Base-by-base conservation (phyloP, 139 green algal species). In the Marvania coccoides region DNA sequence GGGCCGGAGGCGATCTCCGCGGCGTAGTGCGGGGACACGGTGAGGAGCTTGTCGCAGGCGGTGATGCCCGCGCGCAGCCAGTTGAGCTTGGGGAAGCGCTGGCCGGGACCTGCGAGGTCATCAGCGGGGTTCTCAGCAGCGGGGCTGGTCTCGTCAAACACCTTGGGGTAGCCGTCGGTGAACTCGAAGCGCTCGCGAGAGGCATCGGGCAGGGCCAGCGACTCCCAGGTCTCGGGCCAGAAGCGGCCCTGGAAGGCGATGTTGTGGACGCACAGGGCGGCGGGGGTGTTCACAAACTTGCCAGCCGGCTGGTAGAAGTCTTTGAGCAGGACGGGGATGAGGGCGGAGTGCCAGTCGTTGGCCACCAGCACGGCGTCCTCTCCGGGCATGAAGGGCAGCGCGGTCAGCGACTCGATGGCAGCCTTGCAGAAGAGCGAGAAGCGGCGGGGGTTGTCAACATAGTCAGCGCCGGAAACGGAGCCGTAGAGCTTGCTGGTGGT, bases 401-500 rank as follows among this genome's bases (percentile, higher is more conserved):
- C 72, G 51, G 12, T 56, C 58, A 67, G 73, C 23, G 79, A 75
- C 80, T 95, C 84, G 8, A 97, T 83, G 29, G 89, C 90, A 5
- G 90, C 88, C 72, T 87, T 80, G 84, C 84, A 93, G 82, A 99
- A 98, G 31, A 99, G 73, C n/a, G 72, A 56, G 72, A 99, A 99
- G 35, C 94, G 88, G 78, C 88, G 85, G 79, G 92, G 89, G 83
- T 98, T 99, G 83, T 99, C 94, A 3, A 82, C 61, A 73, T 88
- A 99, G 75, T 99, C 94, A 13, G 82, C 77, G 13, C 94, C 94
- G 5, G 85, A 90, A 53, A 83, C 85, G 24, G 85, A 47, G 29
- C 94, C 94, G 74, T 99, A 99, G 48, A 99, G 85, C 85, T 97
- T 97, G 83, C 74, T 80, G 39, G 92, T 93, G 30, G 93, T 98